Conservation (phyloP, 2,329 filamentous ascomycete genomes). For the Fusarium burgessii region DNA sequence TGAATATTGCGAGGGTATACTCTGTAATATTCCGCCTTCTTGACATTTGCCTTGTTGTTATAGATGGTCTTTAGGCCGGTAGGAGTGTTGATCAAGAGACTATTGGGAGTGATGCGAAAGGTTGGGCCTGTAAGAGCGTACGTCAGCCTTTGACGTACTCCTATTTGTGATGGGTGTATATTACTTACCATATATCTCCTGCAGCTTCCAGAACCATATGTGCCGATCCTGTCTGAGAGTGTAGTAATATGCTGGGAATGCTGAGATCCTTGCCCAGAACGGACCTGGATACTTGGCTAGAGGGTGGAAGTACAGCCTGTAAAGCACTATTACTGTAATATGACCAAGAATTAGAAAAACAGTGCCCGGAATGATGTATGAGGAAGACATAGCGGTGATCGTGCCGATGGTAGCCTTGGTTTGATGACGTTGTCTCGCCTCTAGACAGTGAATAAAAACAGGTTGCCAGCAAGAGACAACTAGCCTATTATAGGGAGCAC, state of each 20-base stretch:
- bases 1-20: slow-evolving; percentile 27
- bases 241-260: slow-evolving; percentile 38
- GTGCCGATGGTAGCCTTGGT: not conserved
- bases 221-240: slow-evolving; percentile 35
- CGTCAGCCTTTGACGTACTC: not conserved
- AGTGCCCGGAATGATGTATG: not conserved
- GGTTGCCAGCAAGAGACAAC: not conserved
- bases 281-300: slow-evolving; percentile 65
- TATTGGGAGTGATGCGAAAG: slow-evolving; percentile 36
- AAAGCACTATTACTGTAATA: not conserved
- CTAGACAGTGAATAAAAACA: not conserved
- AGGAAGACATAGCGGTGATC: not conserved
- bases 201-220: slow-evolving; percentile 34
- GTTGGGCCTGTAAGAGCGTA: slow-evolving; percentile 14
- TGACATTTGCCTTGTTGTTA: slow-evolving; percentile 38
- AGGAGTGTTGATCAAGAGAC: slow-evolving; percentile 37
- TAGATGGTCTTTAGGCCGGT: slow-evolving; percentile 35
- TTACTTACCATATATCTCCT: slow-evolving; percentile 35
- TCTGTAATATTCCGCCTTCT: slow-evolving; percentile 41
- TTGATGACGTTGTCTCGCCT: not conserved
- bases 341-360: not conserved
- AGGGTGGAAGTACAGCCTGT: slow-evolving; percentile 61
- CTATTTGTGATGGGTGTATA: not conserved
- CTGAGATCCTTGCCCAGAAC: slow-evolving; percentile 62
- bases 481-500: not conserved